phyloP scores from a whole-genome alignment of 352 stramenopile species.

The Plasmopara muralis region DNA sequence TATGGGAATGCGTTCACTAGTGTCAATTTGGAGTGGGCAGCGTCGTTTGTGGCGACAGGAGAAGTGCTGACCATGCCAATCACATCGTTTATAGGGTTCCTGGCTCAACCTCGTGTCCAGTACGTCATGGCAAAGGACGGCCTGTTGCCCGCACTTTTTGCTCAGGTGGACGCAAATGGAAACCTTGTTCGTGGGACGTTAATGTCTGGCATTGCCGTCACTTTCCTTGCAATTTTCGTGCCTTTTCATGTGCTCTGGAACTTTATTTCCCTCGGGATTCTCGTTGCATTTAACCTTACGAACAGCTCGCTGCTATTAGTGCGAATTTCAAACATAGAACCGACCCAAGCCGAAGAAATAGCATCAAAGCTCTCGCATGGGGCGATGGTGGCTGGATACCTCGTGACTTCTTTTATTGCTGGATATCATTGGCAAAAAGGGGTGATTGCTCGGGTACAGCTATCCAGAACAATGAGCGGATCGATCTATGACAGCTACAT shows the following conservation, averaged over 20 bases:
- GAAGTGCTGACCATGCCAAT: conserved; percentile 94
- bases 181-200: conserved; percentile 71
- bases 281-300: conserved; percentile 88
- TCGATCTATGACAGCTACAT: conserved; percentile 54
- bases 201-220: conserved; percentile 42
- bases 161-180: conserved; percentile 50
- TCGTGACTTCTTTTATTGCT: conserved; percentile 56
- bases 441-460: conserved; percentile 30
- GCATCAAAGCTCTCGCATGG: conserved; percentile 20
- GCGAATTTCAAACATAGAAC: conserved; percentile 26
- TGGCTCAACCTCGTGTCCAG: conserved; percentile 88
- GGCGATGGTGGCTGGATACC: conserved; percentile 37
- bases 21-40: conserved; percentile 54
- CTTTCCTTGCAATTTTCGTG: conserved; percentile 61
- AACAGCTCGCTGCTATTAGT: conserved; percentile 79
- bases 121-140: conserved; percentile 93
- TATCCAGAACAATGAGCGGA: conserved; percentile 12
- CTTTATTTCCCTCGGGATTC: conserved; percentile 87
- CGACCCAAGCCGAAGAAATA: conserved; percentile 2
- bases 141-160: conserved; percentile 86
- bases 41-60: conserved; percentile 82
- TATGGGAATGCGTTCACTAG: conserved; percentile 74
- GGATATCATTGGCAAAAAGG: conserved; percentile 76
- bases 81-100: conserved; percentile 92
- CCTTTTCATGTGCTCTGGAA: conserved; percentile 85